A percentile compares a stretch with the other conserved stretches of the same genome.
Conservation (phyloP, 805 yeast species). For the Lipomyces sp. region DNA sequence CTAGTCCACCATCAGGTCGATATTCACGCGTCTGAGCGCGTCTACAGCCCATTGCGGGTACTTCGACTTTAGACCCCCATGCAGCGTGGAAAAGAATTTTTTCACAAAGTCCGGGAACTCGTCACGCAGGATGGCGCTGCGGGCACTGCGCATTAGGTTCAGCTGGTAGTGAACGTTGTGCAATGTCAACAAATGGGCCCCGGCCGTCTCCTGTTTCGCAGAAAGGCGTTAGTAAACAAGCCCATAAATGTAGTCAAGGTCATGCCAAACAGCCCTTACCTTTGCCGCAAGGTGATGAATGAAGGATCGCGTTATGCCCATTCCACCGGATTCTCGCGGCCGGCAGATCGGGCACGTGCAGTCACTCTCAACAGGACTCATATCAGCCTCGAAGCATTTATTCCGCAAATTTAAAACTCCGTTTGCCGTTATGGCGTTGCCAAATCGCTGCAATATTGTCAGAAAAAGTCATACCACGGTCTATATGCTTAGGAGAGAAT, state of each 20-base stretch:
- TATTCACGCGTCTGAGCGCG: conserved; percentile 41
- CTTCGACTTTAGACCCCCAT: conserved; percentile 35
- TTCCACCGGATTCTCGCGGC: conserved; percentile 37
- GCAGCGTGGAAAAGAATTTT: conserved; percentile 38
- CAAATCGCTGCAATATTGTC: conserved; percentile 38
- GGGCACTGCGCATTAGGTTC: conserved; percentile 42
- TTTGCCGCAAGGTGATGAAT: conserved; percentile 40
- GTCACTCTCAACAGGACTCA: conserved; percentile 41
- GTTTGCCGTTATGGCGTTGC: conserved; percentile 43
- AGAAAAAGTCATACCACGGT: background rate
- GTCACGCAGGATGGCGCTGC: conserved; percentile 42
- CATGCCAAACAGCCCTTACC: too few relatives aligned
- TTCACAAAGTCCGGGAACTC: conserved; percentile 40
- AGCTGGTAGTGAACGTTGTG: conserved; percentile 46
- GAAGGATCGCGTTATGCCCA: conserved; percentile 42
- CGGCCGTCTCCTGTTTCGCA: conserved; percentile 41
- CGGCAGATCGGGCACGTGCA: conserved; percentile 44
- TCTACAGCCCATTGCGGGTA: conserved; percentile 46
- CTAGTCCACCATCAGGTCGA: conserved; percentile 32
- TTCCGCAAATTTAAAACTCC: conserved; percentile 41
- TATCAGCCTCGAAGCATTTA: conserved; percentile 39
- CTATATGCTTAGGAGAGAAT: background rate
- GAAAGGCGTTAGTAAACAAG: background rate
- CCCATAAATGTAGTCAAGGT: background rate
- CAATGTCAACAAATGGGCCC: conserved; percentile 45